Conservation (phyloP, 495 filamentous ascomycete genomes). For the Xylaria palmicola region DNA sequence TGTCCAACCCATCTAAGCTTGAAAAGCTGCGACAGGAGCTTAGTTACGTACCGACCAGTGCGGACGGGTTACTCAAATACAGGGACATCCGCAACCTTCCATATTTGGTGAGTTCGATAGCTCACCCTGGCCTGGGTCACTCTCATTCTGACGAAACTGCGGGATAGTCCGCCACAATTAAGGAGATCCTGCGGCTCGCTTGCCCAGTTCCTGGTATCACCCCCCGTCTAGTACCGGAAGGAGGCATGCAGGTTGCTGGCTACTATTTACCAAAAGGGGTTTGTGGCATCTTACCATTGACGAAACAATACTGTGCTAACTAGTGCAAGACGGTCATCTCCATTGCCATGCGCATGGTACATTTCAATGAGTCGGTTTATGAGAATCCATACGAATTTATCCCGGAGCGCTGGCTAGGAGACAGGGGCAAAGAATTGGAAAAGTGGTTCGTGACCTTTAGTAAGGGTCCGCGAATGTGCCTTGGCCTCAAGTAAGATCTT, state of each 20-base stretch:
- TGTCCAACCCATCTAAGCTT: background rate
- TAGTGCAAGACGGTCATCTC: constrained; percentile 3
- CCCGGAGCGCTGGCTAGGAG: constrained; percentile 7
- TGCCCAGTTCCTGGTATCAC: constrained; percentile 3
- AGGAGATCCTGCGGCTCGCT: background rate
- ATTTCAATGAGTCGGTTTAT: background rate
- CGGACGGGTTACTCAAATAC: background rate
- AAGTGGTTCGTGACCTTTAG: constrained; percentile 7
- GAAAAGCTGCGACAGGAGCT: constrained; percentile 1
- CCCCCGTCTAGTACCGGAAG: background rate
- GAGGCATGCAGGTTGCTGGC: background rate
- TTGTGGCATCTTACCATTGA: background rate
- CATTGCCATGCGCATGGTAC: background rate
- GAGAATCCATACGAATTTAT: background rate
- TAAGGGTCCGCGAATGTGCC: constrained; percentile 1
- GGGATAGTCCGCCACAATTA: background rate
- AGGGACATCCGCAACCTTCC: background rate
- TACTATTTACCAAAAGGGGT: background rate
- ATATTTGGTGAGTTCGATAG: background rate
- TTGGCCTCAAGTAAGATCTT: constrained; percentile 4
- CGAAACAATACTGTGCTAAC: background rate
- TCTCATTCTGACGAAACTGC: background rate
- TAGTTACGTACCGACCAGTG: background rate
- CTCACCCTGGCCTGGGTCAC: background rate
- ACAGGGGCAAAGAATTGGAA: constrained; percentile 1